Evolutionary conservation across 139 green algal species (phyloP).

Genomic region (Dunaliella primolecta): DNA sequence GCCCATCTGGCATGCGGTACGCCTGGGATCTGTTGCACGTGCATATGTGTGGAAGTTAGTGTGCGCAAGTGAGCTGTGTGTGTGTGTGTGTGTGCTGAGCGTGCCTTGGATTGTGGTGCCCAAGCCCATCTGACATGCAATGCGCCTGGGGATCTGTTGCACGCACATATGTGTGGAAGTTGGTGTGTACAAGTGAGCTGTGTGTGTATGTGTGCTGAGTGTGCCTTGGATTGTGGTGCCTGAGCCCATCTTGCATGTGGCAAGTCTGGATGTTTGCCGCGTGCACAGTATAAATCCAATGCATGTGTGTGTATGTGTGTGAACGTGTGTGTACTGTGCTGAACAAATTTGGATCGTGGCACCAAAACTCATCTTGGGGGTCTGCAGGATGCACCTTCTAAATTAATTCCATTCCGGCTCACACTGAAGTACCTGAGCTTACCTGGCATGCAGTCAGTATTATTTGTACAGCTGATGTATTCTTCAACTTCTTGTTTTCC

Average conservation of each 20-base stretch:
- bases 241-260: constrained; percentile 56
- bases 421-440: too few species aligned
- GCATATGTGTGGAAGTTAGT: not conserved
- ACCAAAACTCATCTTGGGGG: constrained; percentile 55
- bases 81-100: constrained; percentile 43
- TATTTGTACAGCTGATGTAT: too few species aligned
- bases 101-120: constrained; percentile 59
- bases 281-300: not conserved
- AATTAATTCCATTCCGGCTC: not conserved
- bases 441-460: too few species aligned
- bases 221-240: constrained; percentile 59
- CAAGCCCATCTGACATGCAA: constrained; percentile 59
- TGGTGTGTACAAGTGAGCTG: not conserved
- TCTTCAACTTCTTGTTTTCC: too few species aligned
- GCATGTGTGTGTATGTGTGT: not conserved
- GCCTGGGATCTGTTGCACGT: not conserved
- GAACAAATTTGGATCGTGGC: constrained; percentile 48
- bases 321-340: constrained; percentile 44
- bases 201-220: constrained; percentile 41
- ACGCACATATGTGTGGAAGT: not conserved
- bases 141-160: not conserved
- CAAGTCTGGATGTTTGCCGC: not conserved
- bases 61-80: not conserved
- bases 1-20: constrained; percentile 53
- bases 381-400: not conserved